phyloP scores from a whole-genome alignment of 1,284 basidiomycete genomes.

The Naganishia cerealis region DNA sequence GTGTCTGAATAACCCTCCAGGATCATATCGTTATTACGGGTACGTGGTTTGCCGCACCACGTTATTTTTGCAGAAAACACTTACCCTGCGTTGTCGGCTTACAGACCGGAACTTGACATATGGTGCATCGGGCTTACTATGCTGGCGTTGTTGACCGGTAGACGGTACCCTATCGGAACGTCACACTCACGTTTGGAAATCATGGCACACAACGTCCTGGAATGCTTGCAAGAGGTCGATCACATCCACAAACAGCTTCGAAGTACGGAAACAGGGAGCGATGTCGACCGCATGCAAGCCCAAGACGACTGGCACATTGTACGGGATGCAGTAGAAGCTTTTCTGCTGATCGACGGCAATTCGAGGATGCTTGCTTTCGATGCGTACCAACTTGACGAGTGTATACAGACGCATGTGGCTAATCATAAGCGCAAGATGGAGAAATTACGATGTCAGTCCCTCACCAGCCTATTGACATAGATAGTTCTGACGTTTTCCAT shows the following conservation, averaged over 20 bases:
- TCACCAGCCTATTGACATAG: background rate
- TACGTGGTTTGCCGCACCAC: slow-evolving; percentile 33
- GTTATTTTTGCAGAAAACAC: background rate
- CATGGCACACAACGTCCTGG: slow-evolving; percentile 56
- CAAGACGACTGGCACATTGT: slow-evolving; percentile 49
- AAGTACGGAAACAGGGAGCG: slow-evolving; percentile 1
- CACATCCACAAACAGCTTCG: slow-evolving; percentile 38
- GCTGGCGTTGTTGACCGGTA: slow-evolving; percentile 57
- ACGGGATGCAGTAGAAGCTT: slow-evolving; percentile 52
- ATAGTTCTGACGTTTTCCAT: background rate
- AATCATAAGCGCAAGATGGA: slow-evolving; percentile 34
- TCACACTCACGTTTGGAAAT: slow-evolving; percentile 56
- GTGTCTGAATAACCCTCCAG: slow-evolving; percentile 57
- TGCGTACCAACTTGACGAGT: slow-evolving; percentile 46
- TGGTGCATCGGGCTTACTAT: slow-evolving; percentile 62
- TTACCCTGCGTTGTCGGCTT: slow-evolving; percentile 31
- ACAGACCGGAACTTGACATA: slow-evolving; percentile 61
- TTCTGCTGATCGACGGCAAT: slow-evolving; percentile 57
- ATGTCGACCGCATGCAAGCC: slow-evolving; percentile 14
- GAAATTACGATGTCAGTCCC: slow-evolving; percentile 8
- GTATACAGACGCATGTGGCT: slow-evolving; percentile 38
- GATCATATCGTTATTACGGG: slow-evolving; percentile 57
- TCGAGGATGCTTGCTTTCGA: slow-evolving; percentile 57
- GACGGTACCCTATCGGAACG: slow-evolving; percentile 59
- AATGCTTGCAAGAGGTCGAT: slow-evolving; percentile 54